Evolutionary conservation across 352 stramenopile genomes (phyloP), one percentile per base, ranked within the genome.

Genomic region (Phytophthora pistaciae): DNA sequence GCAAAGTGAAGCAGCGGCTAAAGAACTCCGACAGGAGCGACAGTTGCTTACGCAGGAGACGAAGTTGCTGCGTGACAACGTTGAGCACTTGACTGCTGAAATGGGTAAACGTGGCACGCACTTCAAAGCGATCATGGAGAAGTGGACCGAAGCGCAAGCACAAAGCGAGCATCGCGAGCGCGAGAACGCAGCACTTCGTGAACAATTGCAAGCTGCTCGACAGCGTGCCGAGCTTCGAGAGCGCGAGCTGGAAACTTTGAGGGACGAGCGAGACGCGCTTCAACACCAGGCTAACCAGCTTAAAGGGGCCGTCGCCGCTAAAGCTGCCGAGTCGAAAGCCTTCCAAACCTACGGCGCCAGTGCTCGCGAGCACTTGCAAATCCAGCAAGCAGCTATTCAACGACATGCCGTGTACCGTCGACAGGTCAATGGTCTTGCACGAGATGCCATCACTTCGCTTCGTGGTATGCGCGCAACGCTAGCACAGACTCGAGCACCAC

Each of bases 261-360:
- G 71, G 29, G 84, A 94, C 58, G 87, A 93, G 56, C 75, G 84
- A n/a, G 84, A 91, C 50, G 61, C 64, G 13, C 72, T 94, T 31
- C 86, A 93, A 67, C 82, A 89, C 60, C 83, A 91, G 44, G 70
- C 85, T 18, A 90, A 92, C 57, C 83, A 91, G 33, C 62, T 94
- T 6, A 94, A 94, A 74, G 87, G 85, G 0, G 78, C 84, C 0
- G 87, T 93, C 25, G 86, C 87, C 0, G 87, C 87, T 13, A 94
- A 93, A 68, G 70, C 74, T 10, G 87, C 87, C 11, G 85, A 94
- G 66, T 84, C 85, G 3, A 89, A 87, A 44, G 85, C 87, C 1
- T 93, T 93, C 53, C 87, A 93, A 52, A 77, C 87, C 2, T 93
- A 93, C 27, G 85, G 84, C 20, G 77, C 66, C 16, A 91, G 86